These are phyloP conservation scores for Phytopythium mirpurense DNA, from an alignment of 352 stramenopile species.

Conservation along the genomic window DNA sequence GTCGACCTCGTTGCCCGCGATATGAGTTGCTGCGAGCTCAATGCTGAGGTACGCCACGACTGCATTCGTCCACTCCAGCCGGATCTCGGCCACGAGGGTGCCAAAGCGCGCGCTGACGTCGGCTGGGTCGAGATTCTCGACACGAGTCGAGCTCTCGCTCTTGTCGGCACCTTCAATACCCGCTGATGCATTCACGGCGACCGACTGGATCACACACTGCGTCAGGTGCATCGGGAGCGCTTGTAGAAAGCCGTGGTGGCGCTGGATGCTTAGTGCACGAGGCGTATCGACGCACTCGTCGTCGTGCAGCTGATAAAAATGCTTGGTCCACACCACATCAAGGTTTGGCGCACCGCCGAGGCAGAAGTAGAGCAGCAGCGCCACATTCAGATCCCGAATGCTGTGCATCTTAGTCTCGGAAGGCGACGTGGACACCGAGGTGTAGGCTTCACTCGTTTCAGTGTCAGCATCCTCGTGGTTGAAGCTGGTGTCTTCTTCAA, in stretches of 20 bases:
- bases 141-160: slow-evolving; percentile 2
- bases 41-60: slow-evolving; percentile 15
- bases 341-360: slow-evolving; percentile 49
- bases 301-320: slow-evolving; percentile 25
- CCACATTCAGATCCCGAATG: slow-evolving; percentile 35
- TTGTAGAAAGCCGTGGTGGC: slow-evolving; percentile 26
- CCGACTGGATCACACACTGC: slow-evolving; percentile 50
- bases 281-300: slow-evolving; percentile 42
- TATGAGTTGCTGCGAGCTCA: slow-evolving; percentile 4
- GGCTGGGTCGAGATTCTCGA: slow-evolving; percentile 8
- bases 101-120: slow-evolving; percentile 18
- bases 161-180: not conserved
- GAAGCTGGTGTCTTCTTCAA: slow-evolving; percentile 27
- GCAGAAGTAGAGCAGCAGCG: slow-evolving; percentile 52
- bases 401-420: slow-evolving; percentile 18
- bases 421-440: slow-evolving; percentile 1
- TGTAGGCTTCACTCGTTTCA: not conserved
- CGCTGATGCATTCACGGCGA: slow-evolving; percentile 25
- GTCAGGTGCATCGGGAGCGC: slow-evolving; percentile 35
- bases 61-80: slow-evolving; percentile 24
- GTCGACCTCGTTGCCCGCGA: slow-evolving; percentile 5
- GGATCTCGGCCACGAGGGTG: slow-evolving; percentile 23
- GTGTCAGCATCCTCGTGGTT: not conserved
- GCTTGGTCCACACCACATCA: slow-evolving; percentile 32
- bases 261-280: slow-evolving; percentile 32